Base-by-base conservation (phyloP, 2,329 filamentous ascomycete genomes). In the Tympanopsis confertula region DNA sequence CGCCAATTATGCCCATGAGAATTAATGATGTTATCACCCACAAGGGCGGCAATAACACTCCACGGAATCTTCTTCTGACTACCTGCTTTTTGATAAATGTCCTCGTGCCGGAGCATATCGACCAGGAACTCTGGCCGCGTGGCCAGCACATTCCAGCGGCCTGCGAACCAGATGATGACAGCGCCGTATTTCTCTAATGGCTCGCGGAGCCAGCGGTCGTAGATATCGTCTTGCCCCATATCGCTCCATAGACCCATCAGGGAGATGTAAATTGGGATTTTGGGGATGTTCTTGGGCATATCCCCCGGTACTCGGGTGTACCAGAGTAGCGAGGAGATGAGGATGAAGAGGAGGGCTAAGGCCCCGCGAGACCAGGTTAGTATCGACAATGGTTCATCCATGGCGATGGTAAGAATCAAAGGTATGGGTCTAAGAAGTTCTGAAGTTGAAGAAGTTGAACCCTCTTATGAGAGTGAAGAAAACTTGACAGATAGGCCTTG, bases 11-110 rank as follows among this genome's bases (percentile, higher is more conserved):
- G 47, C 2, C 56, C 59, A 38, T 54, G 51, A 4, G 57, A 49
- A 35, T 55, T 61, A 18, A 63, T 63, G 18, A 63, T 54, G 32
- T 63, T 62, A 36, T 61, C 58, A 4, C 59, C 59, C 0, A 61
- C 52, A 5, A 61, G 51, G 0, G 47, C 45, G 3, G 59, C 60
- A 29, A 62, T 45, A 7, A 62, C 52, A 36, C 52, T 55, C 39
- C 53, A 50, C 1, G 61, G 61, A 10, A 62, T 59, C 46, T 62
- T 64, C 20, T 55, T 50, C 37, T 61, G 53, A 39, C 58, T 63
- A 3, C 61, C 61, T 13, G 52, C 55, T 45, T 61, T 65, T 7
- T 50, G 51, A 38, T 46, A 49, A 13, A 46, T 35, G 29, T 55
- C 48, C 32, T 59, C 53, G 13, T 54, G 39, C 37, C 50, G 54